Percentiles rank a stretch among this genome's conserved stretches.
These are phyloP conservation scores for Salix arbutifolia DNA, from an alignment of 345 rosid genomes.

Conservation along the genomic window DNA sequence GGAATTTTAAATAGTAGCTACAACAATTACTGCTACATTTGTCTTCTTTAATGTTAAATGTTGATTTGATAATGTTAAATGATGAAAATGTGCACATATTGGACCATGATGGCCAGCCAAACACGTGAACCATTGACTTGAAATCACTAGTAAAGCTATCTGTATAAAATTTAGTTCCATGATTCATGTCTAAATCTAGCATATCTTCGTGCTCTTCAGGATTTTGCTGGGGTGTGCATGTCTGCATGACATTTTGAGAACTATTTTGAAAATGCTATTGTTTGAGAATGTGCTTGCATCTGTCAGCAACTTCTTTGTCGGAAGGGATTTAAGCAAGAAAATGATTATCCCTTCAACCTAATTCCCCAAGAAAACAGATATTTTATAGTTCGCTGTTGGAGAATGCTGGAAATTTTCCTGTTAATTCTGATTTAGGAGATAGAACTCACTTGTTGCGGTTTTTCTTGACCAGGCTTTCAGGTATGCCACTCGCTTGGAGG, in stretches of 20 bases:
- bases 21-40: neutral
- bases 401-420: neutral
- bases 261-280: neutral
- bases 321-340: neutral
- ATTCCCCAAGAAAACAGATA: neutral
- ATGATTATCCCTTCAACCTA: neutral
- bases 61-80: neutral
- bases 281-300: neutral
- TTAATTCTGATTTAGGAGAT: constrained; percentile 6
- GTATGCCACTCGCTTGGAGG: constrained; percentile 98
- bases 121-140: neutral
- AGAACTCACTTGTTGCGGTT: constrained; percentile 8
- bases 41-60: neutral
- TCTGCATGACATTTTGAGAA: neutral
- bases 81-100: neutral
- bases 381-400: neutral
- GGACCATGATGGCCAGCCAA: neutral
- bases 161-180: neutral
- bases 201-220: neutral
- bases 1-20: neutral
- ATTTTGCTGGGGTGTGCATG: neutral
- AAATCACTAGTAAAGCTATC: neutral
- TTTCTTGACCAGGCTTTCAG: constrained; percentile 65
- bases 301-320: neutral
- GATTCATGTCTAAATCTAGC: neutral